Evolutionary conservation across 257 asterid genomes (phyloP).

Genomic region (Solanum habrochaites): DNA sequence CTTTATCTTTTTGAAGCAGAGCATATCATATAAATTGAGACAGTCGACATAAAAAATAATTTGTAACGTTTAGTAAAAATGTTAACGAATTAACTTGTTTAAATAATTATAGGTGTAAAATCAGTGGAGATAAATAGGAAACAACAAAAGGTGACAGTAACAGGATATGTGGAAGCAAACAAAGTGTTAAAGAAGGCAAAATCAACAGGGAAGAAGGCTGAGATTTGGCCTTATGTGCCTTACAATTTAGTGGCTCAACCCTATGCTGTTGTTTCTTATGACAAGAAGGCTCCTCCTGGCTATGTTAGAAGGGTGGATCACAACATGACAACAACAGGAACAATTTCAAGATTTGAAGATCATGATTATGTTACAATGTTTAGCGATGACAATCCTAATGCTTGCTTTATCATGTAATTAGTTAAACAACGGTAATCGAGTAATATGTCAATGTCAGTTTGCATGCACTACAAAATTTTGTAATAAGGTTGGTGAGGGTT

Average conservation of each 20-base stretch:
- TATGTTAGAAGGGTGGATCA: conserved; percentile 50
- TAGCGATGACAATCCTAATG: conserved; percentile 83
- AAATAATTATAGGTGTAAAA: conserved; percentile 37
- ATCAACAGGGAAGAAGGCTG: conserved; percentile 74
- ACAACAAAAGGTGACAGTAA: conserved; percentile 74
- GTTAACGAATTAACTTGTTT: not conserved
- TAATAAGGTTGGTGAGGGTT: not conserved
- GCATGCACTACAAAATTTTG: not conserved
- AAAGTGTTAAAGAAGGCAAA: conserved; percentile 69
- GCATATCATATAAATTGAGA: not conserved
- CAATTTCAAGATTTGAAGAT: conserved; percentile 36
- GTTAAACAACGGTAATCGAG: not conserved
- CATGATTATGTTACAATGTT: conserved; percentile 45
- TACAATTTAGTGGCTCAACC: conserved; percentile 86
- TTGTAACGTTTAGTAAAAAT: not conserved
- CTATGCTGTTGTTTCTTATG: conserved; percentile 52
- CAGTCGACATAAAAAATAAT: not conserved
- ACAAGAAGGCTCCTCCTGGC: conserved; percentile 86
- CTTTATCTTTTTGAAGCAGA: not conserved
- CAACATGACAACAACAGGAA: not conserved
- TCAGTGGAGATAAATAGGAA: conserved; percentile 67
- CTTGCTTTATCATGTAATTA: conserved; percentile 63
- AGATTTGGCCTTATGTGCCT: conserved; percentile 87
- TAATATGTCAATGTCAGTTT: not conserved
- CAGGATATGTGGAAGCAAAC: conserved; percentile 49